Percentiles rank a stretch among this genome's conserved stretches.
Evolutionary conservation across 257 asterid genomes (phyloP).

Genomic region (Forsythia suspensa): DNA sequence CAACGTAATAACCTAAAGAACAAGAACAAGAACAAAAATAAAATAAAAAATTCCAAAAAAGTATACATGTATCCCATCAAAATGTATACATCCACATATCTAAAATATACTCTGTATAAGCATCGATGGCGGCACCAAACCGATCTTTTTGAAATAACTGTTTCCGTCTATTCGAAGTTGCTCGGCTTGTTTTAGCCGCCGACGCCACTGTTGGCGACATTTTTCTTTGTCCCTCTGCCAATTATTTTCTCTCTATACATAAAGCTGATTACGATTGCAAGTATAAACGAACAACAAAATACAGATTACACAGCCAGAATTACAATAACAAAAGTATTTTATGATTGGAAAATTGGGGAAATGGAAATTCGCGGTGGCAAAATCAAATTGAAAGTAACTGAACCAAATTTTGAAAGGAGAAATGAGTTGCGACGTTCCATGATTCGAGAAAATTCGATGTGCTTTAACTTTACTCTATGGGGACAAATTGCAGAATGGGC

Average conservation of each 20-base stretch:
- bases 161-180: constrained; percentile 73
- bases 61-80: background rate
- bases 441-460: background rate
- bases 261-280: background rate
- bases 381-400: background rate
- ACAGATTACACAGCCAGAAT: background rate
- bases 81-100: background rate
- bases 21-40: constrained; percentile 9
- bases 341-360: background rate
- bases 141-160: constrained; percentile 56
- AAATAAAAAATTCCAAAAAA: background rate
- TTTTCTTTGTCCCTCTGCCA: constrained; percentile 39
- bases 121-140: constrained; percentile 88
- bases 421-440: background rate
- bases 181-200: constrained; percentile 71
- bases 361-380: background rate
- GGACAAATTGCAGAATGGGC: background rate
- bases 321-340: background rate
- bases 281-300: background rate
- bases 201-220: constrained; percentile 58
- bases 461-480: background rate
- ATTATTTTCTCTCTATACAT: background rate
- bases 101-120: constrained; percentile 74
- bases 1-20: constrained; percentile 68
- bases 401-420: background rate